Base-by-base conservation (phyloP, 768 basidiomycete genomes). In the Pleurotus tuoliensis region DNA sequence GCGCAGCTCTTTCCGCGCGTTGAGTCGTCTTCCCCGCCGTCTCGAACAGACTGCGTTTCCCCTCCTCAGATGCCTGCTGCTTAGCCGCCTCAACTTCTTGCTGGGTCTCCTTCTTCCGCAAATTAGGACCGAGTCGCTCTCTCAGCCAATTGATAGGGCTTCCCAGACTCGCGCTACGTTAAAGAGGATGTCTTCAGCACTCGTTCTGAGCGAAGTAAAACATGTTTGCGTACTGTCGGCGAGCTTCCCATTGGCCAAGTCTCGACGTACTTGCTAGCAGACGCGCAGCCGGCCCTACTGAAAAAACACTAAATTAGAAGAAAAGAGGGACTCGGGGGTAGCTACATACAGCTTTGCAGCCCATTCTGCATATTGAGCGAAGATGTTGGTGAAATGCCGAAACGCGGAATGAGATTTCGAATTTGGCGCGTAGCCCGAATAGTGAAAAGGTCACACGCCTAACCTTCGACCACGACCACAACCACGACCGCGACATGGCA, bases 81-180 rank as follows among this genome's bases (percentile, higher is more conserved):
- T 73, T 78, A 24, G 76, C 75, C 38, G 75, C 75, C 48, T 73
- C 68, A 5, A 80, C 67, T 55, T 82, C 78, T 60, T 80, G 79
- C 51, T 72, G 69, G 30, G 71, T 71, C 55, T 67, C 69, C 62
- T 72, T 75, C 66, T 80, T 73, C 51, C 78, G 79, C 20, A 79
- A 65, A 5, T 67, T 69, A 1, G 84, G 80, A 3, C 72, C 71
- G 12, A 90, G 71, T 55, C 80, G 82, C 46, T 87, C 80, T 58
- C 76, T 78, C 7, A 90, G 66, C 88, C 88, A 90, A 15, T 75
- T 71, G 44, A 89, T 62, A 20, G 87, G 86, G 62, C 76, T 81
- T 60, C 81, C 75, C 41, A 78, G 78, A 60, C 83, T 83, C 25
- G 71, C 70, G 61, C 77, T 74, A 57, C 24, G 38, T 20, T 48